Evolutionary conservation across 495 filamentous ascomycete genomes (phyloP).

Genomic region (Xylaria curta): DNA sequence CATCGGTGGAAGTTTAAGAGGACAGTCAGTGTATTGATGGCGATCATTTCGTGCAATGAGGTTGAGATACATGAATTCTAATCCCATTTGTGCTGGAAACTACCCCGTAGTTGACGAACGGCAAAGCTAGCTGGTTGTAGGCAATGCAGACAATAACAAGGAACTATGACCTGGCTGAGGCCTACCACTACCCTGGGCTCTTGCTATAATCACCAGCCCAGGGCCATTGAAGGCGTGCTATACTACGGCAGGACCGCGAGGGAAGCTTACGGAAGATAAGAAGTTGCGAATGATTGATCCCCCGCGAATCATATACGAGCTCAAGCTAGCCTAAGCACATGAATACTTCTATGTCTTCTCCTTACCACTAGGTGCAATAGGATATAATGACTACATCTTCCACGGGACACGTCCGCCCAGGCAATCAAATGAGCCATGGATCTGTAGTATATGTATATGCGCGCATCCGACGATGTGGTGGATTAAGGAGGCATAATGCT

Average conservation of each 20-base stretch:
- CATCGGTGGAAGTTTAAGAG: not conserved
- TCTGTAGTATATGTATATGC: not conserved
- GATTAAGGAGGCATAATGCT: not conserved
- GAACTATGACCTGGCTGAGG: not conserved
- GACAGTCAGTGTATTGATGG: no score
- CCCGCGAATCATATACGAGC: not conserved
- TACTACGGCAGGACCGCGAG: not conserved
- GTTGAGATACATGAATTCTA: not conserved
- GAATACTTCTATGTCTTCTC: not conserved
- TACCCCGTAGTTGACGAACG: no score
- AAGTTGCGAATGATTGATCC: not conserved
- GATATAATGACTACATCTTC: not conserved
- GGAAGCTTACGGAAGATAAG: not conserved
- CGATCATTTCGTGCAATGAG: not conserved
- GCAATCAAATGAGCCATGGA: not conserved
- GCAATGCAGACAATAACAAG: not conserved
- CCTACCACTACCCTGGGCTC: not conserved
- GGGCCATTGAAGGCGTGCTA: not conserved
- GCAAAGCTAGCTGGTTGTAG: no score
- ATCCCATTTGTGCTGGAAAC: no score
- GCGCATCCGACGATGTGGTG: not conserved
- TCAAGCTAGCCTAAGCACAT: not conserved
- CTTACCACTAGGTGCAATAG: not conserved
- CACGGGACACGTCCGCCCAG: not conserved
- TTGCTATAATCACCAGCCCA: not conserved